These are phyloP conservation scores for Tetraselmis chui DNA, from an alignment of 139 green algal species.

Conservation along the genomic window DNA sequence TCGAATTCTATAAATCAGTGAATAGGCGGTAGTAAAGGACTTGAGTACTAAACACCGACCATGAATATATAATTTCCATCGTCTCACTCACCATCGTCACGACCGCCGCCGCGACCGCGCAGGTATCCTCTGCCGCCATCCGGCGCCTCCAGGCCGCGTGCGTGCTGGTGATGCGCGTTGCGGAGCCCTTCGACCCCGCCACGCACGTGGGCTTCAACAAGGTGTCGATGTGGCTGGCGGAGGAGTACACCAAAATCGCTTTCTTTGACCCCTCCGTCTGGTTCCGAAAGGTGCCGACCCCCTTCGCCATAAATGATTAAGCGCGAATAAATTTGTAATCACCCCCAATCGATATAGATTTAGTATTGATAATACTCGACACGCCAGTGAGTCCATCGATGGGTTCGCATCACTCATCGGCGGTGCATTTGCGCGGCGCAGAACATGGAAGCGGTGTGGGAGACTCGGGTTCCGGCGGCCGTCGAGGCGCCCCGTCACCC, in stretches of 20 bases:
- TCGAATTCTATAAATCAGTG: too few relatives aligned
- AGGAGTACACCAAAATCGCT: constrained; percentile 11
- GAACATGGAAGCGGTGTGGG: constrained; percentile 4
- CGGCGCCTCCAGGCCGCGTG: neutral
- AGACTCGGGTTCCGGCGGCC: neutral
- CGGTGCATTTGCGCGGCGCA: neutral
- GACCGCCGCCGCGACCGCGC: neutral
- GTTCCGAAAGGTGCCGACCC: constrained; percentile 15
- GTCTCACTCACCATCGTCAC: too few relatives aligned
- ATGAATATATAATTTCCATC: too few relatives aligned
- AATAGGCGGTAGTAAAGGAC: too few relatives aligned
- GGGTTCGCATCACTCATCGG: neutral
- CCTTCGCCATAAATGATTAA: too few relatives aligned
- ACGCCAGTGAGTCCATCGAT: too few relatives aligned
- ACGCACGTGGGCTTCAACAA: constrained; percentile 16
- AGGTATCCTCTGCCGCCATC: neutral
- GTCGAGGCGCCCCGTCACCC: constrained; percentile 8
- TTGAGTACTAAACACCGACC: too few relatives aligned
- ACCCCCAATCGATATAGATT: too few relatives aligned
- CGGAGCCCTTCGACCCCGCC: constrained; percentile 8
- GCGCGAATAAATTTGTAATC: too few relatives aligned
- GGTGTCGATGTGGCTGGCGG: constrained; percentile 10
- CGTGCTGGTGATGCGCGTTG: constrained; percentile 11
- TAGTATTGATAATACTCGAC: too few relatives aligned
- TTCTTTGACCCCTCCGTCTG: constrained; percentile 8